Percentiles rank a stretch among this genome's conserved stretches.
These are phyloP conservation scores for Craterostigma plantagineum DNA, from an alignment of 257 asterid genomes.

Conservation along the genomic window DNA sequence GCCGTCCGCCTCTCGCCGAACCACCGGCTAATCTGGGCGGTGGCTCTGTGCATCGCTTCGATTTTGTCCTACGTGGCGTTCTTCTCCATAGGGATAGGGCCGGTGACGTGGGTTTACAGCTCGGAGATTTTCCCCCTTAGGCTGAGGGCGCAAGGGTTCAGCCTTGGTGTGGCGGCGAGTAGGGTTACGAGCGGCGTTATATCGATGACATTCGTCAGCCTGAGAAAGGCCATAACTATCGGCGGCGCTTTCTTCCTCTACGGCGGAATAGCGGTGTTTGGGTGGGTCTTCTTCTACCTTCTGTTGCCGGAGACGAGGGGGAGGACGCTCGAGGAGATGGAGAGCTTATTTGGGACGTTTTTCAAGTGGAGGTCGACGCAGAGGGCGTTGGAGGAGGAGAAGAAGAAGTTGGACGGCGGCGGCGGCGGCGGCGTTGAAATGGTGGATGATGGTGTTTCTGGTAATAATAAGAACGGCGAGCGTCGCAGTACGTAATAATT, in stretches of 20 bases:
- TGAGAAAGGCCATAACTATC: constrained; percentile 11
- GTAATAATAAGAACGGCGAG: background rate
- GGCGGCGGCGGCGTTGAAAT: constrained; percentile 1
- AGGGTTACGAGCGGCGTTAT: constrained; percentile 13
- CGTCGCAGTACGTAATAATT: too few species aligned
- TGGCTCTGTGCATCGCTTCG: constrained; percentile 9
- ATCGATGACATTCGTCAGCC: constrained; percentile 19
- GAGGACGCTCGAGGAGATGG: constrained; percentile 21
- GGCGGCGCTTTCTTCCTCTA: constrained; percentile 23
- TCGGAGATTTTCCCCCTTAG: constrained; percentile 18
- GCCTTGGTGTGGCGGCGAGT: constrained; percentile 14
- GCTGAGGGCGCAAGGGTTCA: constrained; percentile 18
- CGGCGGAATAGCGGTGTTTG: constrained; percentile 9
- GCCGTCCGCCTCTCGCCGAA: constrained; percentile 5
- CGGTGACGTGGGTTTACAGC: constrained; percentile 19
- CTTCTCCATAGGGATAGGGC: constrained; percentile 2
- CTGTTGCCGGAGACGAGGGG: constrained; percentile 19
- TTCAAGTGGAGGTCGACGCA: constrained; percentile 11
- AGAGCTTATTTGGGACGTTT: constrained; percentile 15
- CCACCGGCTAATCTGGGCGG: constrained; percentile 11
- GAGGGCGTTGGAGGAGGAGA: constrained; percentile 9
- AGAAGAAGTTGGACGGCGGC: background rate
- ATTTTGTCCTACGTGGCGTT: constrained; percentile 10
- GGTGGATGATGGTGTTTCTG: background rate
- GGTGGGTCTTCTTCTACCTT: constrained; percentile 15